These are phyloP conservation scores for Tuber calosporum DNA, from an alignment of 495 filamentous ascomycete genomes.

Conservation along the genomic window DNA sequence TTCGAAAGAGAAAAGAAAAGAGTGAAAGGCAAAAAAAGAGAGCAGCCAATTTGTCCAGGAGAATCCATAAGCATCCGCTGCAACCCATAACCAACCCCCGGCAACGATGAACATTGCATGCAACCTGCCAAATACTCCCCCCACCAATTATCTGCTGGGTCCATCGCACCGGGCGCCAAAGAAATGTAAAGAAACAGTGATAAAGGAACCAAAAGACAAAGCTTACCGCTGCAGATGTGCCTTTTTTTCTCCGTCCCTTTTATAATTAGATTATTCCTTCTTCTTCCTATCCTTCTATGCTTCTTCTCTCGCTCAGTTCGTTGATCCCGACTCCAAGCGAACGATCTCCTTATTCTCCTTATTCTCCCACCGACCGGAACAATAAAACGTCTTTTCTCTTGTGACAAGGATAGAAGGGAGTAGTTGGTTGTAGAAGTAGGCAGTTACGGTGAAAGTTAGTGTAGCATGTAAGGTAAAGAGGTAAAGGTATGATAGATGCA, in stretches of 20 bases:
- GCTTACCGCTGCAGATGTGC: conserved; percentile 7
- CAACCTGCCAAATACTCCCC: conserved; percentile 12
- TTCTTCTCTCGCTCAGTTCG: conserved; percentile 17
- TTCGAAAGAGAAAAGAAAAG: not conserved
- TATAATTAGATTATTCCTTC: conserved; percentile 19
- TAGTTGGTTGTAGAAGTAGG: not conserved
- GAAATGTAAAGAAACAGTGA: conserved; percentile 15
- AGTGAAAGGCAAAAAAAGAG: not conserved
- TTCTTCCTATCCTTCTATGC: conserved; percentile 11
- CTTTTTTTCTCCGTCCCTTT: conserved; percentile 16
- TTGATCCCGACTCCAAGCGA: not conserved
- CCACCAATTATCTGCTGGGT: conserved; percentile 18
- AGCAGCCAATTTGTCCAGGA: conserved; percentile 1
- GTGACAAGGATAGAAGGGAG: not conserved
- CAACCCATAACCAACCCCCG: conserved; percentile 1
- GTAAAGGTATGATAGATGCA: conserved; percentile 3
- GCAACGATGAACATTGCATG: conserved; percentile 28
- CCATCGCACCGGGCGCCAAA: conserved; percentile 26
- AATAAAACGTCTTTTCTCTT: not conserved
- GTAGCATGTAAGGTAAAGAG: not conserved
- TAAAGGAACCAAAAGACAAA: conserved; percentile 5
- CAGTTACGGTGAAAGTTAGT: not conserved
- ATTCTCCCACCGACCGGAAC: conserved; percentile 19
- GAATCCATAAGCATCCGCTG: not conserved
- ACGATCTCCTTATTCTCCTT: not conserved